These are phyloP conservation scores for Candida succiphila DNA, from an alignment of 805 yeast genomes.

Conservation along the genomic window DNA sequence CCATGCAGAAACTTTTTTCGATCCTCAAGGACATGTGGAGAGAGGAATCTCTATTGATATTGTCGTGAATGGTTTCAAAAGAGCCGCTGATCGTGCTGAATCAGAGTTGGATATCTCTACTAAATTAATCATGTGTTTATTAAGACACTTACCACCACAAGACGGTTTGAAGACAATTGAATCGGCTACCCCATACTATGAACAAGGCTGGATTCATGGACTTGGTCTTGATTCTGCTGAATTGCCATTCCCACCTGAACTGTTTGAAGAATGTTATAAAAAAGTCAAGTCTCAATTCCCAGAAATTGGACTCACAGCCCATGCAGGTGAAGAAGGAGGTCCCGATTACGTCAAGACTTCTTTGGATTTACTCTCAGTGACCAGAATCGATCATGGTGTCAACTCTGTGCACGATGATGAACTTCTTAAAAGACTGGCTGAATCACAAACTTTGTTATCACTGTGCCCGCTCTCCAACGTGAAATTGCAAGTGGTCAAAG, in stretches of 20 bases:
- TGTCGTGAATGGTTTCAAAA: conserved; percentile 56
- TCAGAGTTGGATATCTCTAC: conserved; percentile 51
- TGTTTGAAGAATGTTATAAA: conserved; percentile 55
- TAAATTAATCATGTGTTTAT: conserved; percentile 71
- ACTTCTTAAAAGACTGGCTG: conserved; percentile 47
- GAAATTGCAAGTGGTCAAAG: conserved; percentile 62
- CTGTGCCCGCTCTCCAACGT: conserved; percentile 75
- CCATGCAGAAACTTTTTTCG: conserved; percentile 75
- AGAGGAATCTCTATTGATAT: conserved; percentile 51
- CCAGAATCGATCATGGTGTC: conserved; percentile 78
- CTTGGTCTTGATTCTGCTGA: conserved; percentile 80
- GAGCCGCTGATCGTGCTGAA: conserved; percentile 58
- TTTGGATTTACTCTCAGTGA: conserved; percentile 46
- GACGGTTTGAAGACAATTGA: conserved; percentile 51
- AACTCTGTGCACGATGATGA: conserved; percentile 46
- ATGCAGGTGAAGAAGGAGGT: conserved; percentile 87
- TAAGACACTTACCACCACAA: conserved; percentile 62
- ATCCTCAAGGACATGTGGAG: conserved; percentile 76
- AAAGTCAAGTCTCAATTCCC: conserved; percentile 38
- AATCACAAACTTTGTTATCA: conserved; percentile 46
- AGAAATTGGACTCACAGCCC: conserved; percentile 62
- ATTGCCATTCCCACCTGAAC: conserved; percentile 64
- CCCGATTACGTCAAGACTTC: conserved; percentile 54
- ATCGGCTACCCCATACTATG: conserved; percentile 39
- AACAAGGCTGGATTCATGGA: conserved; percentile 56